Conservation (phyloP, 2,329 filamentous ascomycete genomes). For the Epichloe sylvatica region DNA sequence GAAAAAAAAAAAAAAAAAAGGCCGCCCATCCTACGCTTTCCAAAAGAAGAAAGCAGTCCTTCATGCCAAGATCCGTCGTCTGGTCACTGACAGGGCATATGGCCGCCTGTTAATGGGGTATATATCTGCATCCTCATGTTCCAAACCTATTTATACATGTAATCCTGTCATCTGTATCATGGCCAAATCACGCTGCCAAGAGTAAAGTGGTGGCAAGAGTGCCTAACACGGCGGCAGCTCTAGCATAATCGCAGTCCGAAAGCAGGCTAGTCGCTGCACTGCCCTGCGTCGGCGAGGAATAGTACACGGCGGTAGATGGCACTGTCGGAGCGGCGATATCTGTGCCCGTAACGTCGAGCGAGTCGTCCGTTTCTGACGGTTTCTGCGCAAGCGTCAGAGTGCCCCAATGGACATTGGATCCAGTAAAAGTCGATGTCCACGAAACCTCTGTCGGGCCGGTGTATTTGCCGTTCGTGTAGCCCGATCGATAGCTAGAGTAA, state of each 20-base stretch:
- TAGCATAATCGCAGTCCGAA: not conserved
- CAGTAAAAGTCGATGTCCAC: conserved; percentile 32
- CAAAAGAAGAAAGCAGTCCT: too few species aligned
- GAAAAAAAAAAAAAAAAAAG: not conserved
- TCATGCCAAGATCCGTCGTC: not conserved
- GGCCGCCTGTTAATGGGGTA: not conserved
- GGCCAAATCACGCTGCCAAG: not conserved
- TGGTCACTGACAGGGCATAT: not conserved
- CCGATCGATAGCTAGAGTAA: conserved; percentile 29
- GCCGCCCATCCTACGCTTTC: not conserved
- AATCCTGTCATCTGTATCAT: not conserved
- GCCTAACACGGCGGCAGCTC: not conserved
- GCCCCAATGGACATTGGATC: conserved; percentile 29
- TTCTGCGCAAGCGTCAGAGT: conserved; percentile 27
- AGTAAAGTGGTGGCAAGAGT: not conserved
- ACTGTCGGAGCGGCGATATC: conserved; percentile 6
- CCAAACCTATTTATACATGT: too few species aligned
- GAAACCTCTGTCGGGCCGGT: conserved; percentile 29
- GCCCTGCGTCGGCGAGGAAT: conserved; percentile 4
- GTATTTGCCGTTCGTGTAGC: conserved; percentile 23
- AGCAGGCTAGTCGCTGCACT: not conserved
- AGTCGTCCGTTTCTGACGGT: conserved; percentile 19
- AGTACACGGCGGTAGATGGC: conserved; percentile 6
- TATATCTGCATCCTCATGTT: not conserved
- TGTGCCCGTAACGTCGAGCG: conserved; percentile 13